Conservation (phyloP, 305 asterid genomes). For the Withania somnifera region DNA sequence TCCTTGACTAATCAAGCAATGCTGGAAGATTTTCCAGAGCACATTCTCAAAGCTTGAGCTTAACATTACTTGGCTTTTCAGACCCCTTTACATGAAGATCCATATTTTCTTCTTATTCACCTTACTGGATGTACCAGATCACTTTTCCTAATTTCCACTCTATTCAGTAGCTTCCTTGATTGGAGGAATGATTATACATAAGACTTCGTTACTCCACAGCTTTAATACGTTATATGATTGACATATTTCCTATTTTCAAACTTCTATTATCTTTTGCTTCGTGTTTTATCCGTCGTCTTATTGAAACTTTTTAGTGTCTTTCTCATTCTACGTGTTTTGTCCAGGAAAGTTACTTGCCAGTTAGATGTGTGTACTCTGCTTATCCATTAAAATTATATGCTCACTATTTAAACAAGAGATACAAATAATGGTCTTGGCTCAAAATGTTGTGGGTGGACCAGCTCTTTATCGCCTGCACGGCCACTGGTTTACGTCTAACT, state of each 20-base stretch:
- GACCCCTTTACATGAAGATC: neutral
- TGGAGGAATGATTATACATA: neutral
- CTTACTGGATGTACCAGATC: neutral
- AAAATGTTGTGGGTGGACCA: neutral
- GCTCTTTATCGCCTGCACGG: neutral
- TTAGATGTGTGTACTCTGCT: neutral
- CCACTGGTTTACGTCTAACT: neutral
- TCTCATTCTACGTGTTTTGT: neutral
- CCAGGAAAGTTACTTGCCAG: neutral
- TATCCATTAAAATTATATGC: neutral
- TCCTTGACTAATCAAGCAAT: neutral
- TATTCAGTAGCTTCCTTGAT: neutral
- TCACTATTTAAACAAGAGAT: neutral
- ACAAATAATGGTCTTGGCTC: neutral
- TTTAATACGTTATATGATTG: neutral
- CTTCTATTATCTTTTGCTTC: neutral
- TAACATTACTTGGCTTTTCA: neutral
- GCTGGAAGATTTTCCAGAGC: neutral
- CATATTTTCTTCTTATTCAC: neutral
- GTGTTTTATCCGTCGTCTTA: neutral
- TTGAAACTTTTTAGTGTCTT: neutral
- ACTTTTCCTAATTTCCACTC: neutral
- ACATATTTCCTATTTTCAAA: neutral
- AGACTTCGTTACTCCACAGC: neutral
- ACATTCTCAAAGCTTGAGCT: neutral